Evolutionary conservation across 2,329 filamentous ascomycete genomes (phyloP).

Genomic region (Neonectria ditissima): DNA sequence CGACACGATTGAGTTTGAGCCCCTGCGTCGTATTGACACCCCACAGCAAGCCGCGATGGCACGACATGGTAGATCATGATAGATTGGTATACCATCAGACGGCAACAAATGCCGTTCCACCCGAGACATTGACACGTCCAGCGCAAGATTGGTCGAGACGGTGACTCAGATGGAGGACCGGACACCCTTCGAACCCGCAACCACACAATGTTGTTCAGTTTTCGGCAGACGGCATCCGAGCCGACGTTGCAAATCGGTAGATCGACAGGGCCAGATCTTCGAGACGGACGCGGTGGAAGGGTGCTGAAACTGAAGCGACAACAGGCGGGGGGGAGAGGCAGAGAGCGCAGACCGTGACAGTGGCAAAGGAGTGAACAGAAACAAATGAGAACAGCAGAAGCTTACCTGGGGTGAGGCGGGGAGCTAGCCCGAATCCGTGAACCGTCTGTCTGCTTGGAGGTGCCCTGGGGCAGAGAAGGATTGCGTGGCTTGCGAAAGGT

Average conservation of each 20-base stretch:
- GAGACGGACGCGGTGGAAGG: constrained; percentile 6
- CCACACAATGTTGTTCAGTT: not conserved
- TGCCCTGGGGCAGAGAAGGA: constrained; percentile 61
- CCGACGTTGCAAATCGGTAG: not conserved
- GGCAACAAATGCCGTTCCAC: constrained; percentile 25
- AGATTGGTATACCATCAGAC: constrained; percentile 12
- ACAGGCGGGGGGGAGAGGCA: constrained; percentile 17
- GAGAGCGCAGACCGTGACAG: constrained; percentile 5
- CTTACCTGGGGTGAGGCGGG: constrained; percentile 62
- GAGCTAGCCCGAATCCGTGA: constrained; percentile 59
- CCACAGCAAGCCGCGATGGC: not conserved
- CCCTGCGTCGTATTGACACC: constrained; percentile 9
- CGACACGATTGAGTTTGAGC: constrained; percentile 1
- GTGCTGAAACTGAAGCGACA: constrained; percentile 11
- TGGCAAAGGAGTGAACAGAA: not conserved
- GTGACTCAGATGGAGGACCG: constrained; percentile 13
- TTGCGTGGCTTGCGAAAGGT: constrained; percentile 59
- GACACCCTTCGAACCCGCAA: not conserved
- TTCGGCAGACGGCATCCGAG: constrained; percentile 21
- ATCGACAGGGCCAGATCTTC: not conserved
- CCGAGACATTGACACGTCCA: constrained; percentile 24
- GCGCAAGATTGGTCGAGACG: constrained; percentile 19
- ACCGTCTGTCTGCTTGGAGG: constrained; percentile 58
- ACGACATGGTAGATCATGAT: constrained; percentile 21
- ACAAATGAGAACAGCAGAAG: constrained; percentile 3